Evolutionary conservation across 345 rosid genomes (phyloP), one percentile per base, ranked within the genome.

Genomic region (Barbarea vulgaris): DNA sequence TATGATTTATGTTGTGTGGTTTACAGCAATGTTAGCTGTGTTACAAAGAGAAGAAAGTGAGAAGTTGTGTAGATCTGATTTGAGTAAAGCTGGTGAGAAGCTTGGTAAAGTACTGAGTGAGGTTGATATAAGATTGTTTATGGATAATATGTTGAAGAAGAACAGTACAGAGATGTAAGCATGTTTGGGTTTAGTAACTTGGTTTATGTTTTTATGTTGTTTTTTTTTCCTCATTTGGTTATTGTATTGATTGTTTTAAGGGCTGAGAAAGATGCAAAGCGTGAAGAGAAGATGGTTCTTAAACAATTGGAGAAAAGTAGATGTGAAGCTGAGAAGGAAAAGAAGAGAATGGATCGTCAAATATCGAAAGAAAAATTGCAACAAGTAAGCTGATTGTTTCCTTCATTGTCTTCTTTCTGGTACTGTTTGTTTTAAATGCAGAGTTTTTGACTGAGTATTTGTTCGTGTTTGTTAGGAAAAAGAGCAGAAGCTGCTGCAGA

Each of bases 321-420:
- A 81, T 82, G 78, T 44, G 87, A 88, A 81, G 83, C 75, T 74
- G 97, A 89, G 79, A 92, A 85, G 77, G 94, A 92, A 83, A 89
- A 86, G 80, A 95, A 81, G 82, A 88, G 81, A 81, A 79, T 84
- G 73, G 91, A 90, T 10, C 86, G 91, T 48, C 87, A 92, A 73
- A 62, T 78, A 31, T 80, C 72, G 31, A 92, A 87, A 81, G 91
- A 90, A 77, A 90, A 74, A 75, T 36, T 77, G 74, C 91, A 81
- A 82, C 80, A 44, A 55, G 97, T 92, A 68, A 68, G 87, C 72
- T 66, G 47, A 66, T 66, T 4, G 2, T 51, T 54, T 48, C 14
- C 18, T 22, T 17, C 5, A 21, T 47, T 17, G 13, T 36, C 41
- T 61, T 39, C 8, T 8, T 10, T 48, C 15, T 66, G 54, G 39